phyloP scores from a whole-genome alignment of 495 filamentous ascomycete species.

The Aspergillus sclerotioniger region DNA sequence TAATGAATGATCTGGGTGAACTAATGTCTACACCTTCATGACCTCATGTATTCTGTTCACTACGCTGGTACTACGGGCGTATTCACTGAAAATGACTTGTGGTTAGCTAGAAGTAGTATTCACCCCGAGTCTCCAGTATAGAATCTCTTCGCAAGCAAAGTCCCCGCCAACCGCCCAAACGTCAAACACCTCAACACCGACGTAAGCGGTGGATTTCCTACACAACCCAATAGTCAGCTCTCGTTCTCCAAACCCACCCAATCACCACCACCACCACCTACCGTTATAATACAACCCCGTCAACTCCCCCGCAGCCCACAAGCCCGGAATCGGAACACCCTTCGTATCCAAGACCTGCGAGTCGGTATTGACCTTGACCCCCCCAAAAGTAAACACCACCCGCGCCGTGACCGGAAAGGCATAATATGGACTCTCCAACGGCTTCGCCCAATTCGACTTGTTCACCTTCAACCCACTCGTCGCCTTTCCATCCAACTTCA shows the following conservation, averaged over 20 bases:
- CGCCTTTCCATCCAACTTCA: background rate
- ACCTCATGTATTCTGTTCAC: no score
- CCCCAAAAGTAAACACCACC: background rate
- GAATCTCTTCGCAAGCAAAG: background rate
- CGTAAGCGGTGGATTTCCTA: background rate
- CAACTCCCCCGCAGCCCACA: background rate
- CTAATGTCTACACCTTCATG: no score
- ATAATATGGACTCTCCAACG: background rate
- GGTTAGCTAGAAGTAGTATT: no score
- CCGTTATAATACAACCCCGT: background rate
- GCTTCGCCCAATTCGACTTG: background rate
- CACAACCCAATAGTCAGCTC: background rate
- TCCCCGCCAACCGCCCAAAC: background rate
- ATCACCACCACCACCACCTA: background rate
- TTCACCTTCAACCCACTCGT: background rate
- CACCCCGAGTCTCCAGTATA: background rate
- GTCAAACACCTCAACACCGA: background rate
- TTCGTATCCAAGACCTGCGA: background rate
- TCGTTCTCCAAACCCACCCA: background rate
- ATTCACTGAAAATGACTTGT: no score
- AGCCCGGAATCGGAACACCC: background rate
- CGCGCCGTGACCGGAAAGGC: background rate
- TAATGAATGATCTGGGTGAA: no score
- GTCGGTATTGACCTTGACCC: background rate
- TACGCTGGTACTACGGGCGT: no score